Evolutionary conservation across 1,284 basidiomycete genomes (phyloP), one percentile per base, ranked within the genome.

Genomic region (Singerocomus rubriflavus): DNA sequence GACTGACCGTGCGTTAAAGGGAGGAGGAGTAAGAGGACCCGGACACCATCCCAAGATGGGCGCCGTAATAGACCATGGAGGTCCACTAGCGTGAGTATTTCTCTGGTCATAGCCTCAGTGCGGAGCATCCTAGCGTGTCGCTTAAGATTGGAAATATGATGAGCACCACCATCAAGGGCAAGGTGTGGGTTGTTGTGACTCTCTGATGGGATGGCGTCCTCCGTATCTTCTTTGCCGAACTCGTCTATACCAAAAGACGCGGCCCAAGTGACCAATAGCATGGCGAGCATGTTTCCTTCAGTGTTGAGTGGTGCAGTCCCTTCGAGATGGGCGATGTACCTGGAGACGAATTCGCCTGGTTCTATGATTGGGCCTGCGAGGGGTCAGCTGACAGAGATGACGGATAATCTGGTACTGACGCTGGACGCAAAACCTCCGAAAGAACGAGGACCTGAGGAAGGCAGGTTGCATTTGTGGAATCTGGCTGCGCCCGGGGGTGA

Each of bases 161-260:
- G 21, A 21, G 21, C 55, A n/a, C 47, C 58, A n/a, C 37, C 46
- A 38, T 57, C 63, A 25, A 44, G 37, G 14, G 49, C 11, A 29
- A 56, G 46, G 8, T 55, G 53, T 17, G 58, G 46, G 37, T 44
- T 48, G 36, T 44, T 54, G 46, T 52, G 46, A 51, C 52, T 37
- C 46, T 60, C 47, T 61, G 67, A 45, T 63, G 68, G 21, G 21
- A 21, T 9, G 29, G 32, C 25, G 3, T 52, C 50, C 27, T 55
- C 50, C 4, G 34, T 3, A 11, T 57, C 54, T 13, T 67, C 67
- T 16, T 75, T 71, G 39, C 71, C 92, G 26, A 75, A 75, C 59
- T 92, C 88, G 65, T 94, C 82, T 39, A 94, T 73, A 21, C 93
- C 92, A 63, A 89, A 93, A 27, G 88, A 91, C 2, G 84, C 79